Evolutionary conservation across 768 basidiomycete genomes (phyloP).

Genomic region (Russula emetica): DNA sequence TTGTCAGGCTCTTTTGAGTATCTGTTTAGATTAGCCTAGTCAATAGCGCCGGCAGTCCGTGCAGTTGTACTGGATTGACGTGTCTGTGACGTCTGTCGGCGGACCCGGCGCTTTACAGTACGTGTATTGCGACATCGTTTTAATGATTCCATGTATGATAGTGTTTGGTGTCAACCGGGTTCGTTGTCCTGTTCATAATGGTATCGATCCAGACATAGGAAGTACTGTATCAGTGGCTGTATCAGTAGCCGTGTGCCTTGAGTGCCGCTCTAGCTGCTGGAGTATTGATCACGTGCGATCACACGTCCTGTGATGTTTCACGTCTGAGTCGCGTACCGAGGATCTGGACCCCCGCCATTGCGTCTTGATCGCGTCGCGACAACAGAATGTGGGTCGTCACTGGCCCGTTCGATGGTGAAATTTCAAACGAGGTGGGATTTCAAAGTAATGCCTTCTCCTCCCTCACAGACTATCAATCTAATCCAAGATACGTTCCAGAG

Average conservation of each 20-base stretch:
- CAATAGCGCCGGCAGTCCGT: neutral
- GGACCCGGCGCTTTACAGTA: no score
- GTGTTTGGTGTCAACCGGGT: neutral
- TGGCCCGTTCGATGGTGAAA: conserved; percentile 51
- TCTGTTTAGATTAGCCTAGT: neutral
- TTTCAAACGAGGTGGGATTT: conserved; percentile 35
- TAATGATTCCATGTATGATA: neutral
- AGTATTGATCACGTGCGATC: neutral
- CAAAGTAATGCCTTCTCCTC: conserved; percentile 38
- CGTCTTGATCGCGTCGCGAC: neutral
- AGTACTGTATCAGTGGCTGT: neutral
- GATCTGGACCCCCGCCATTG: neutral
- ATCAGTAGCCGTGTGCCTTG: no score
- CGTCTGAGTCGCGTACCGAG: neutral
- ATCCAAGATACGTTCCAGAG: conserved; percentile 32
- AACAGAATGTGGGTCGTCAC: conserved; percentile 49
- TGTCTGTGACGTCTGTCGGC: no score
- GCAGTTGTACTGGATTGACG: neutral
- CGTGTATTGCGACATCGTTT: no score
- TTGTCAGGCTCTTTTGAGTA: neutral
- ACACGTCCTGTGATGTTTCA: neutral
- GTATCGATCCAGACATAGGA: neutral
- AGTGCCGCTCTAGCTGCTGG: no score
- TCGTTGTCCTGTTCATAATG: neutral
- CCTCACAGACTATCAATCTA: conserved; percentile 2